A percentile compares a stretch with the other conserved stretches of the same genome.
These are phyloP conservation scores for Pascua sp. DNA, from an alignment of 1,284 basidiomycete genomes.

Conservation along the genomic window DNA sequence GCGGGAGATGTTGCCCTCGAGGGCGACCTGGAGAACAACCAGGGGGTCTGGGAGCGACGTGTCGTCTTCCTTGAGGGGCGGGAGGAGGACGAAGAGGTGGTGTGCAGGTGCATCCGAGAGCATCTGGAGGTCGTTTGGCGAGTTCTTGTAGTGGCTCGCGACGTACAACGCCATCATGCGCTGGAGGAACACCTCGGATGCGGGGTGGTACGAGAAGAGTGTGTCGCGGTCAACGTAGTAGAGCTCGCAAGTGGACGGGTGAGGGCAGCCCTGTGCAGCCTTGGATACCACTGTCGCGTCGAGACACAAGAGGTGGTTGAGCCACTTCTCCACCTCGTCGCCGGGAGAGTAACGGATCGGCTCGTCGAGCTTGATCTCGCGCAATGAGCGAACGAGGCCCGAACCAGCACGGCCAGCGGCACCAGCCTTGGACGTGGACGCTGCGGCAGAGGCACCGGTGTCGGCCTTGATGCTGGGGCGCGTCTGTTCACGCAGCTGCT, in stretches of 20 bases:
- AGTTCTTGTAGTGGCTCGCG: slow-evolving; percentile 97
- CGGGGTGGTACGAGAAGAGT: slow-evolving; percentile 94
- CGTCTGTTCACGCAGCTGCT: slow-evolving; percentile 88
- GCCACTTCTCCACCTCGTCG: slow-evolving; percentile 92
- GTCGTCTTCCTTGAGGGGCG: slow-evolving; percentile 83
- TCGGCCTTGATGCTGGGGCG: slow-evolving; percentile 57
- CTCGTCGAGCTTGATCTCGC: slow-evolving; percentile 91
- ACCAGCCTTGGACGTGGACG: slow-evolving; percentile 40
- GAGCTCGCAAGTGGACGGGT: slow-evolving; percentile 88
- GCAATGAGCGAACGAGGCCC: slow-evolving; percentile 66
- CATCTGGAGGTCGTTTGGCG: slow-evolving; percentile 95
- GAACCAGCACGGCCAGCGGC: slow-evolving; percentile 42
- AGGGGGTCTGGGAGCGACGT: slow-evolving; percentile 84
- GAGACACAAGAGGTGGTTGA: slow-evolving; percentile 86
- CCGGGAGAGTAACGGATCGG: slow-evolving; percentile 89
- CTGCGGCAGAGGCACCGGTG: slow-evolving; percentile 34
- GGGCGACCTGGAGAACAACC: slow-evolving; percentile 89
- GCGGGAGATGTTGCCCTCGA: slow-evolving; percentile 91
- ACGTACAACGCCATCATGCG: slow-evolving; percentile 98
- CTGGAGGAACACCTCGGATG: slow-evolving; percentile 93
- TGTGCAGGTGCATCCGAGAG: slow-evolving; percentile 96
- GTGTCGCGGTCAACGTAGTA: slow-evolving; percentile 97
- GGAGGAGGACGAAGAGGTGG: slow-evolving; percentile 91
- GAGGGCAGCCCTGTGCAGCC: slow-evolving; percentile 75
- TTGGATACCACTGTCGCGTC: slow-evolving; percentile 74